Evolutionary conservation across 495 filamentous ascomycete genomes (phyloP), one percentile per base, ranked within the genome.

Genomic region (Neurospora sp.): DNA sequence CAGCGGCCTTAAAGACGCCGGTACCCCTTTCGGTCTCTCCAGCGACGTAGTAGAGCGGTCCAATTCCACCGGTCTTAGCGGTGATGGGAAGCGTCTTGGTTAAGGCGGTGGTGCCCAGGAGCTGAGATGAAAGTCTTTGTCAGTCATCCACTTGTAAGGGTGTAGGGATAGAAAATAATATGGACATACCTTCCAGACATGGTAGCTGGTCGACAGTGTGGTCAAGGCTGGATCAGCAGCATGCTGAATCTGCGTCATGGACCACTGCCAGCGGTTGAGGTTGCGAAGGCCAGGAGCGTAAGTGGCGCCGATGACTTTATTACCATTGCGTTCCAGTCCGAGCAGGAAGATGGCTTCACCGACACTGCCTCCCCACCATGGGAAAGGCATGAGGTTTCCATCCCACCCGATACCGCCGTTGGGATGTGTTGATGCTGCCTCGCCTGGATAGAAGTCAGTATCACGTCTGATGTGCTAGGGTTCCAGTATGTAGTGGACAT

Each of bases 271-370:
- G 28, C 81, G 76, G 74, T 84, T 82, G 73, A 85, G 76, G 62
- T 82, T 82, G 62, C 82, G 79, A 54, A 85, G 73, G 3, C 81
- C 78, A 10, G 84, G 83, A 13, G 82, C 82, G 62, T 81, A 84
- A 72, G 77, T 76, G 21, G 82, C 76, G 59, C 78, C 87, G 37
- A 82, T 80, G 66, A 85, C 81, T 69, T 83, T 83, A 70, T 91
- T 87, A 5, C 86, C 84, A 78, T 93, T 92, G 31, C 90, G 84
- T 81, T 93, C 91, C 54, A 88, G 84, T 36, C 89, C 90, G 42
- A 93, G 85, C 74, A 91, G 85, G 74, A 88, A 91, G 37, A 92
- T 86, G 3, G 90, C 90, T 76, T 94, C 91, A 34, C 83, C 85
- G 45, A 92, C 88, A 54, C 85, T 85, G 45, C 87, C 88, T 72